Evolutionary conservation across 768 basidiomycete species (phyloP), one percentile per base, ranked within the genome.

Genomic region (Mycena capillaripes): DNA sequence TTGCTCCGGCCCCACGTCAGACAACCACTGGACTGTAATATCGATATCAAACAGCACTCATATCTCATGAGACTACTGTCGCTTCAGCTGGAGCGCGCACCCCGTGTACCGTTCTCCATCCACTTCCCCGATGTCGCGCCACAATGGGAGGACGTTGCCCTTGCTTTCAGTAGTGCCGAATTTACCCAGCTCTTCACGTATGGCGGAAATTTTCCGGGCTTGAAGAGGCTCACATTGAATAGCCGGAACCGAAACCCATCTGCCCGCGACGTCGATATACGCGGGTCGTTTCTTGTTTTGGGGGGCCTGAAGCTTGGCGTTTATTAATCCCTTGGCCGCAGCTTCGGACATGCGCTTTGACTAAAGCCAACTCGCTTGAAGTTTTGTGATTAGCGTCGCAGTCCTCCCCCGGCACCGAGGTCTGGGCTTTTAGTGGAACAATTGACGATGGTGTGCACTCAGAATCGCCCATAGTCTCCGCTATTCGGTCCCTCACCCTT

Each of bases 241-340:
- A 61, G 59, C 25, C 30, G 36, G 38, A 3, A 30, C 12, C 38
- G 30, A 23, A 16, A 38, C 23, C 44, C 44, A n/a, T 12, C 30
- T n/a, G 23, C 34, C 1, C 36, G 32, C 12, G 23, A 30, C 12
- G 44, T 36, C 21, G 46, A 46, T 16, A 34, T 55, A 27, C 29
- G 40, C 59, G 30, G 34, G 29, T 30, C 69, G 0, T 25, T 69
- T 32, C 59, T 59, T 10, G 60, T n/a, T 14, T 16, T 69, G 38
- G 21, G 44, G 52, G 2, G 44, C 17, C 68, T 69, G n/a, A 17
- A 5, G 46, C 66, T 25, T 19, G 36, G 19, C 29, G 25, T 38
- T 23, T 67, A 16, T 11, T 32, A n/a, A n/a, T 68, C 25, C 58
- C 66, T 19, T 68, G 66, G 66, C 19, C 58, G 23, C 34, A 59